phyloP scores from a whole-genome alignment of 1,139 yeast species.

The Suzukiozyma palmioleophila region DNA sequence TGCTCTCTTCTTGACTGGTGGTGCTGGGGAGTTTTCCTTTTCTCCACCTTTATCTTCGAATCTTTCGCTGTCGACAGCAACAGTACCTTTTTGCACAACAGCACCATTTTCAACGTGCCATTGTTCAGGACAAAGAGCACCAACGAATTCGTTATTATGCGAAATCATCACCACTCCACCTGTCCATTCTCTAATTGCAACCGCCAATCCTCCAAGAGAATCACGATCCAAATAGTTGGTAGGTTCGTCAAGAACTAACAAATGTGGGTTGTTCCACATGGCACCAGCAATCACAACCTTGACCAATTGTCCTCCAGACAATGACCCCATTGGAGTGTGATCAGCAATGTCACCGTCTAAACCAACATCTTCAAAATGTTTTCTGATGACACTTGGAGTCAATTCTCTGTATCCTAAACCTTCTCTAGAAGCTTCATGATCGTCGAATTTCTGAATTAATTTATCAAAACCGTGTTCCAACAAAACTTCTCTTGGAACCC shows the following conservation, averaged over 20 bases:
- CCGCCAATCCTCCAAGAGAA: slow-evolving; percentile 93
- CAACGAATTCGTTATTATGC: slow-evolving; percentile 94
- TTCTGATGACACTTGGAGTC: slow-evolving; percentile 85
- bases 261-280: slow-evolving; percentile 99
- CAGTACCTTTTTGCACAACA: slow-evolving; percentile 77
- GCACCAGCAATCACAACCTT: slow-evolving; percentile 99
- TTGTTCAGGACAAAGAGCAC: slow-evolving; percentile 97
- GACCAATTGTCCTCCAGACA: slow-evolving; percentile 97
- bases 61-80: slow-evolving; percentile 68
- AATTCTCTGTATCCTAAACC: slow-evolving; percentile 96
- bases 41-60: slow-evolving; percentile 70
- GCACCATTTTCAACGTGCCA: slow-evolving; percentile 95
- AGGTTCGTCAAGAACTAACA: slow-evolving; percentile 95
- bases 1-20: slow-evolving; percentile 40
- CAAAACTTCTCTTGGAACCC: slow-evolving; percentile 83
- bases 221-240: slow-evolving; percentile 98
- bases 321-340: slow-evolving; percentile 93
- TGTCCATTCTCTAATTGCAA: slow-evolving; percentile 95
- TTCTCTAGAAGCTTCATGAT: slow-evolving; percentile 97
- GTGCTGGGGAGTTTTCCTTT: slow-evolving; percentile 18
- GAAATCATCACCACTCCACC: slow-evolving; percentile 99
- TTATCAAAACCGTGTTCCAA: slow-evolving; percentile 81
- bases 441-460: slow-evolving; percentile 90
- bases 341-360: slow-evolving; percentile 97
- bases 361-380: slow-evolving; percentile 97